Evolutionary conservation across 257 asterid species (phyloP), one percentile per base, ranked within the genome.

Genomic region (Jacaranda mimosifolia): DNA sequence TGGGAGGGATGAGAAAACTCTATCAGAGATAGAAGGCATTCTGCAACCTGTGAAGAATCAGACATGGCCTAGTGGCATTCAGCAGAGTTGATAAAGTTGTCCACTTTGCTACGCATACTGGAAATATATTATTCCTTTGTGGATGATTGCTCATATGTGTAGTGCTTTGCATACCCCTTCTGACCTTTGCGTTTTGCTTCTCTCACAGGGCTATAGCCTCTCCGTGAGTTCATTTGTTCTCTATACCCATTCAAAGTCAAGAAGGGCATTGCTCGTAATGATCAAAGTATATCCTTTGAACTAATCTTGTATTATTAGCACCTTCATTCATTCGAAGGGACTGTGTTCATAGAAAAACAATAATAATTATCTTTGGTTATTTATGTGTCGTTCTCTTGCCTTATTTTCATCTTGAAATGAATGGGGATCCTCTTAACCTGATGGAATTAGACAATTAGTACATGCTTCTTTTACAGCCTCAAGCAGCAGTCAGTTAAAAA

Each of bases 11-110:
- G 85, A 91, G 68, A 78, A 82, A 67, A 64, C 85, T 36, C 79
- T 96, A 46, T 73, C 88, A 3, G 97, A 90, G 80, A 65, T 95
- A 21, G 89, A 89, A 73, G 78, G 60, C 67, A 91, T 95, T 76
- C 85, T 95, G 79, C 87, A 89, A 77, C 91, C 89, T 38, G 98
- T 96, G 82, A 96, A 96, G 86, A 93, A 91, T 78, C 91, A 89
- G 68, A 90, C 99, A 52, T 93, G 99, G 99, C 96, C 94, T 7
- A 96, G 98, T 38, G 99, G 99, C 46, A 85, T 92, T 79, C 91
- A 82, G 68, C 84, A 86, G 84, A 78, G 84, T 81, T 87, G 87
- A 86, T 59, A 8, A 40, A 21, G 17, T 14, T 66, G 49, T 38
- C 36, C 49, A 52, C 63, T 52, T 19, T 4, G 49, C 21, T 7